Conservation (phyloP, 2,329 filamentous ascomycete genomes). For the Trichothecium roseum region DNA sequence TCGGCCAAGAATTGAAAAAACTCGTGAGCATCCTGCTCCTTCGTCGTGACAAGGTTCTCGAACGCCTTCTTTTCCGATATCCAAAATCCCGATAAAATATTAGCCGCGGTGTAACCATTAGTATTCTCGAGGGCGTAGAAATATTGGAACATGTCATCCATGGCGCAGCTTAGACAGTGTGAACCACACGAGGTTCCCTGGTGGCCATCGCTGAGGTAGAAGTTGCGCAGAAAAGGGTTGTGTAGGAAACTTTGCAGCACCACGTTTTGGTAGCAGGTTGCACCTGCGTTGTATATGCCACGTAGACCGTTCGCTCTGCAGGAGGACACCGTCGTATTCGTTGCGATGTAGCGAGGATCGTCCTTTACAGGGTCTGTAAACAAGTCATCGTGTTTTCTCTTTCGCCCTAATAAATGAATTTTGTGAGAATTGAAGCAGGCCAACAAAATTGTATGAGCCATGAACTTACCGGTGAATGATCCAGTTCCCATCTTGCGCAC, state of each 20-base stretch:
- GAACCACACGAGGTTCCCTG: conserved; percentile 61
- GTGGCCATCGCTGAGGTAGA: conserved; percentile 86
- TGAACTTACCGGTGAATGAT: conserved; percentile 48
- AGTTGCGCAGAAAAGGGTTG: conserved; percentile 84
- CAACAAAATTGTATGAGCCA: background rate
- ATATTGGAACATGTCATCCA: conserved; percentile 65
- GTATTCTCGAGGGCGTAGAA: conserved; percentile 66
- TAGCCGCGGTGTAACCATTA: conserved; percentile 82
- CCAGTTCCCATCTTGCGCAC: conserved; percentile 59
- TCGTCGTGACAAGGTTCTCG: conserved; percentile 74
- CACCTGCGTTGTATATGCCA: conserved; percentile 95
- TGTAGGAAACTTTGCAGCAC: conserved; percentile 89
- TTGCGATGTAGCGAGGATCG: conserved; percentile 65
- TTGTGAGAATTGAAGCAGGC: background rate
- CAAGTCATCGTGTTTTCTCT: conserved; percentile 66
- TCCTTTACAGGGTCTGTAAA: conserved; percentile 55
- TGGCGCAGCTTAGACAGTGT: conserved; percentile 58
- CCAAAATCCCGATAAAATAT: conserved; percentile 84
- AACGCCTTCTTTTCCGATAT: conserved; percentile 66
- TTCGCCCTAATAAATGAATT: conserved; percentile 39
- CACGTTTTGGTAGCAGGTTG: conserved; percentile 96
- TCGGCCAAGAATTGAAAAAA: conserved; percentile 95
- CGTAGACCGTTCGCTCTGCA: conserved; percentile 82
- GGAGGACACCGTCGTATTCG: conserved; percentile 68
- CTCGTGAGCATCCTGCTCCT: conserved; percentile 94